Conservation (phyloP, 495 filamentous ascomycete species). For the Xylona heveae region DNA sequence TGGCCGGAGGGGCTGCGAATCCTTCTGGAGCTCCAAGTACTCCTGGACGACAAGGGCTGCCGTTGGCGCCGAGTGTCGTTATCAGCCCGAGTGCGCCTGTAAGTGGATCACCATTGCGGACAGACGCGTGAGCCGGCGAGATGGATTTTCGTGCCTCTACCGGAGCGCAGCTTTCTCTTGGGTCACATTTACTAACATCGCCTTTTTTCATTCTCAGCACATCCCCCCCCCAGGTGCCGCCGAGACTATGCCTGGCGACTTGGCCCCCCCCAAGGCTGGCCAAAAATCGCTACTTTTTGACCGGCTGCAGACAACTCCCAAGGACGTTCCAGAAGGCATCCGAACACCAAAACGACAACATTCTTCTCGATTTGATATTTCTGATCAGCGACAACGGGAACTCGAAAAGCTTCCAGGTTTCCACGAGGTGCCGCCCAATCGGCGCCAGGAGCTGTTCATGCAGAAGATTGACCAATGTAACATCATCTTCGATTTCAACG, state of each 20-base stretch:
- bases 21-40: conserved; percentile 40
- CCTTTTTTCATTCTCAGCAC: conserved; percentile 35
- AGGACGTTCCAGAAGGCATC: conserved; percentile 87
- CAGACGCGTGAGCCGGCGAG: no score
- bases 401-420: conserved; percentile 97
- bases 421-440: conserved; percentile 88
- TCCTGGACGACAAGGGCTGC: conserved; percentile 43
- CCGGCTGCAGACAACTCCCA: conserved; percentile 77
- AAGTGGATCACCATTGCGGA: no score
- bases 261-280: conserved; percentile 75
- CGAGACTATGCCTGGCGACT: conserved; percentile 96
- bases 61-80: conserved; percentile 68
- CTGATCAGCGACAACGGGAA: conserved; percentile 72
- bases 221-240: conserved; percentile 79
- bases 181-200: no score
- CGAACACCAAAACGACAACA: conserved; percentile 90
- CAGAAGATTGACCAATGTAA: conserved; percentile 99
- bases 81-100: conserved; percentile 91
- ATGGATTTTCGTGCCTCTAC: conserved; percentile 1
- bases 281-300: conserved; percentile 81
- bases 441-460: conserved; percentile 96
- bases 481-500: conserved; percentile 99
- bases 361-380: conserved; percentile 95
- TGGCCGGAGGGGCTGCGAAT: conserved; percentile 15
- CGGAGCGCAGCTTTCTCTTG: no score